These are phyloP conservation scores for Yarrowia phangngaensis DNA, from an alignment of 805 yeast species.

Conservation along the genomic window DNA sequence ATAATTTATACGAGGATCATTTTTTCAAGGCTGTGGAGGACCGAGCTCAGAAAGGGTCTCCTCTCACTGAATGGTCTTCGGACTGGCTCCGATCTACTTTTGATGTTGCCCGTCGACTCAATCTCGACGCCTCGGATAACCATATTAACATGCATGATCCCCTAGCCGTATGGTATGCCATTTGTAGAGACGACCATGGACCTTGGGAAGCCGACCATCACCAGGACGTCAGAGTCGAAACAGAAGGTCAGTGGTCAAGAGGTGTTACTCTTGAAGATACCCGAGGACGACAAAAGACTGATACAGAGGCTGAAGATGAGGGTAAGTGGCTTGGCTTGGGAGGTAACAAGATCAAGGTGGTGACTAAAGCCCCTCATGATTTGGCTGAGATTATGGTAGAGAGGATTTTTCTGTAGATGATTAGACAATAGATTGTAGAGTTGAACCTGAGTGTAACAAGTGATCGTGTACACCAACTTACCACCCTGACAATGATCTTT, in stretches of 20 bases:
- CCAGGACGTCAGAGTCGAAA: slow-evolving; percentile 42
- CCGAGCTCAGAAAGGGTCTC: slow-evolving; percentile 29
- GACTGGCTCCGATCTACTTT: slow-evolving; percentile 39
- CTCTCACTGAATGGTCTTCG: slow-evolving; percentile 40
- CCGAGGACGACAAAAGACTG: slow-evolving; percentile 35
- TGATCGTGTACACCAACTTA: too few relatives aligned
- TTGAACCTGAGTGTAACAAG: too few relatives aligned
- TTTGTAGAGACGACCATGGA: slow-evolving; percentile 28
- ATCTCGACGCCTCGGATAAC: slow-evolving; percentile 30
- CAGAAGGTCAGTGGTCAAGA: slow-evolving; percentile 41
- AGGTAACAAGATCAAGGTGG: slow-evolving; percentile 19
- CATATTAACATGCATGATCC: slow-evolving; percentile 41
- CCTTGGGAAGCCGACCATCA: slow-evolving; percentile 31
- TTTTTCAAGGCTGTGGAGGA: slow-evolving; percentile 24
- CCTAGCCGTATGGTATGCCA: slow-evolving; percentile 40
- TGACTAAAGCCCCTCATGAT: slow-evolving; percentile 20
- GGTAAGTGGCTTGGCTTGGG: slow-evolving; percentile 27
- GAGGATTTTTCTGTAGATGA: slow-evolving; percentile 4
- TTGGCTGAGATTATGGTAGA: slow-evolving; percentile 11
- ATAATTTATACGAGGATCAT: slow-evolving; percentile 33
- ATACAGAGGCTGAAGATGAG: slow-evolving; percentile 27
- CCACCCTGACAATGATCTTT: too few relatives aligned
- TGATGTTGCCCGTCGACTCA: slow-evolving; percentile 31
- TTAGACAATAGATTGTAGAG: not conserved
- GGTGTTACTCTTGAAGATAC: slow-evolving; percentile 41